Percentiles rank a stretch among this genome's conserved stretches.
phyloP scores from a whole-genome alignment of 2,329 filamentous ascomycete genomes.

The Epichloe gansuensis region DNA sequence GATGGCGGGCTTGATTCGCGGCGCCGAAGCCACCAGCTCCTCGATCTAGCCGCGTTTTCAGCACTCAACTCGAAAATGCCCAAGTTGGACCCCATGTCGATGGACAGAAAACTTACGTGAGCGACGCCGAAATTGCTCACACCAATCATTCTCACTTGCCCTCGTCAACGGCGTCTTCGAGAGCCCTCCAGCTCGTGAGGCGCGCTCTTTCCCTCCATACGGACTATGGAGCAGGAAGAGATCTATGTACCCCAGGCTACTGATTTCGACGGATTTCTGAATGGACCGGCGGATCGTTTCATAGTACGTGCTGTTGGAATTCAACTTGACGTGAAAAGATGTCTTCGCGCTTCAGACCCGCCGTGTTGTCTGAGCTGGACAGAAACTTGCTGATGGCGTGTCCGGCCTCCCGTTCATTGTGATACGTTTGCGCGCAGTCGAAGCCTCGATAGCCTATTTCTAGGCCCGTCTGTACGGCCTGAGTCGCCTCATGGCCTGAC shows the following conservation, averaged over 20 bases:
- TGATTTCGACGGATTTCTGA: conserved; percentile 48
- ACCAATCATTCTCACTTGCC: too few relatives aligned
- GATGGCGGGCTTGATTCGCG: conserved; percentile 43
- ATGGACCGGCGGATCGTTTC: conserved; percentile 56
- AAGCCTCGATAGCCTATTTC: conserved; percentile 39
- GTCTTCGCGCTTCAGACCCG: conserved; percentile 49
- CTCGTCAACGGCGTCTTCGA: too few relatives aligned
- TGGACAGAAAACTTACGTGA: too few relatives aligned
- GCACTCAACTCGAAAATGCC: too few relatives aligned
- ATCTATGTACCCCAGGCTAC: conserved; percentile 63
- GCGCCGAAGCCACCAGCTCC: too few relatives aligned
- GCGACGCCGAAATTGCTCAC: too few relatives aligned
- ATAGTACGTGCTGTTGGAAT: conserved; percentile 51
- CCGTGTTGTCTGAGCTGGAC: conserved; percentile 31
- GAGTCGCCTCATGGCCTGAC: conserved; percentile 45
- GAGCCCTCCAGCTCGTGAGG: too few relatives aligned
- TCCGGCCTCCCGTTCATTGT: conserved; percentile 62
- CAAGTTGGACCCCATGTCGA: too few relatives aligned
- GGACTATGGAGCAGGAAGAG: conserved; percentile 71
- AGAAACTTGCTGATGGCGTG: conserved; percentile 50
- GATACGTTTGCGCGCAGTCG: conserved; percentile 43
- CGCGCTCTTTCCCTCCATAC: conserved; percentile 51
- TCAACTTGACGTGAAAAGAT: conserved; percentile 75
- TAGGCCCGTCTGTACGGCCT: conserved; percentile 46
- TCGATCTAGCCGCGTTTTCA: too few relatives aligned